Percentiles rank a stretch among this genome's conserved stretches.
These are phyloP conservation scores for Claviceps spartinae DNA, from an alignment of 2,329 filamentous ascomycete genomes.

Conservation along the genomic window DNA sequence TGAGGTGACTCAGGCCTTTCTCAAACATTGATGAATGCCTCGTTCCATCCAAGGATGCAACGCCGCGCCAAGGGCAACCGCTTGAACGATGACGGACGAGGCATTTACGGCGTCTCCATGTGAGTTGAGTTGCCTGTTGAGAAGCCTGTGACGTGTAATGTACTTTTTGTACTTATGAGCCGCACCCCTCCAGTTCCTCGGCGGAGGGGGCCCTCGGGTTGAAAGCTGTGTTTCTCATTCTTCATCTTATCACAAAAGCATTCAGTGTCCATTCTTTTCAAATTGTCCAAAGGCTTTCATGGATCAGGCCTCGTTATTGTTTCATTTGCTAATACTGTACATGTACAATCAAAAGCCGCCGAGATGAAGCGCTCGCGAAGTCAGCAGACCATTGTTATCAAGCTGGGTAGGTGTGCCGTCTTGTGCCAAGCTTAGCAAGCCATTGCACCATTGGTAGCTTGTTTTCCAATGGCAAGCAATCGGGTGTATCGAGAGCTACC, in stretches of 20 bases:
- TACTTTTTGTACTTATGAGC: not conserved
- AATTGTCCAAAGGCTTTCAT: constrained; percentile 1
- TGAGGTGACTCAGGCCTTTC: constrained; percentile 2
- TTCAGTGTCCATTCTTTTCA: not conserved
- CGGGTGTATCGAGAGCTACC: not conserved
- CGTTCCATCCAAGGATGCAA: constrained; percentile 1
- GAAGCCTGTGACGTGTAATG: constrained; percentile 1
- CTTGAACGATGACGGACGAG: constrained; percentile 9
- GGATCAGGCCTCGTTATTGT: not conserved
- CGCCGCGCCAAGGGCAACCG: constrained; percentile 4
- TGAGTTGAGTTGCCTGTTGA: constrained; percentile 5
- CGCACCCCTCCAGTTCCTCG: not conserved
- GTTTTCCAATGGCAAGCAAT: not conserved
- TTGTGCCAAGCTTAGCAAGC: not conserved
- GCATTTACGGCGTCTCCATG: constrained; percentile 7
- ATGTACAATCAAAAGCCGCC: constrained; percentile 20
- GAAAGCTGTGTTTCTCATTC: constrained; percentile 3
- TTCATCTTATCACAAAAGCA: not conserved
- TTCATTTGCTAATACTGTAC: constrained; percentile 3
- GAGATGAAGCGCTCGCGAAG: constrained; percentile 50
- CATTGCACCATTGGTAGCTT: not conserved
- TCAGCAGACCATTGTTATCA: constrained; percentile 54
- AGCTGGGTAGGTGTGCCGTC: constrained; percentile 51
- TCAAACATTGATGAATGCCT: constrained; percentile 3
- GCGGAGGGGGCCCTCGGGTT: not conserved